Conservation (phyloP, 2,329 filamentous ascomycete species). For the Pochonia chlamydosporia region DNA sequence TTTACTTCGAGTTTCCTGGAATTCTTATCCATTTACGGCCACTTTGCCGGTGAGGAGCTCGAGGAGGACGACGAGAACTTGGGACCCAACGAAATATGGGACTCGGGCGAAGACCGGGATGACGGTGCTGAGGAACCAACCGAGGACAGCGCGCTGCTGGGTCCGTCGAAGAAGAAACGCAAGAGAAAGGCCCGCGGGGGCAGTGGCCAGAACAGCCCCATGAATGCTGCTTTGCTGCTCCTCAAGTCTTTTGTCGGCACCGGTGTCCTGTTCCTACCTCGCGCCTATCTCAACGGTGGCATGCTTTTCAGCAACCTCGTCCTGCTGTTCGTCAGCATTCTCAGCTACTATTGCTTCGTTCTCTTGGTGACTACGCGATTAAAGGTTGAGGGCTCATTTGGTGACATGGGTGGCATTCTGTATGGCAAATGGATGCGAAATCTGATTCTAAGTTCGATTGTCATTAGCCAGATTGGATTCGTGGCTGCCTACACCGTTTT, state of each 20-base stretch:
- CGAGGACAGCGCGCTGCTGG: slow-evolving; percentile 80
- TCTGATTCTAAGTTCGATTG: slow-evolving; percentile 84
- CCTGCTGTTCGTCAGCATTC: slow-evolving; percentile 72
- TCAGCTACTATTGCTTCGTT: slow-evolving; percentile 98
- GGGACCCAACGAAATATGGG: slow-evolving; percentile 85
- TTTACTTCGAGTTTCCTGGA: slow-evolving; percentile 93
- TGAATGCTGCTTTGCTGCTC: slow-evolving; percentile 75
- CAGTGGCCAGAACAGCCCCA: slow-evolving; percentile 70
- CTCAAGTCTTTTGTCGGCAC: slow-evolving; percentile 98
- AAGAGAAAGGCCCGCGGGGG: slow-evolving; percentile 70
- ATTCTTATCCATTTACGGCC: slow-evolving; percentile 89
- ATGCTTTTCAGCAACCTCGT: slow-evolving; percentile 96
- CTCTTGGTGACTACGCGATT: slow-evolving; percentile 82
- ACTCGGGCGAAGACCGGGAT: slow-evolving; percentile 65
- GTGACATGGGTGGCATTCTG: slow-evolving; percentile 88
- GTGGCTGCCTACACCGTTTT: slow-evolving; percentile 96
- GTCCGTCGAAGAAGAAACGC: slow-evolving; percentile 66
- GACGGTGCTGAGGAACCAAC: slow-evolving; percentile 72
- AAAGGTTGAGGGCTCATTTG: slow-evolving; percentile 88
- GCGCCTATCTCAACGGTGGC: slow-evolving; percentile 90
- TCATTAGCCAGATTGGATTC: slow-evolving; percentile 92
- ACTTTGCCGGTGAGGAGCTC: slow-evolving; percentile 94
- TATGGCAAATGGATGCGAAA: slow-evolving; percentile 88
- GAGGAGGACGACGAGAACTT: slow-evolving; percentile 94
- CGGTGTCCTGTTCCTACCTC: slow-evolving; percentile 85